A percentile compares a stretch with the other conserved stretches of the same genome.
Evolutionary conservation across 192 early-diverging fungal genomes (phyloP).

Genomic region (Pilobolus umbonatus): DNA sequence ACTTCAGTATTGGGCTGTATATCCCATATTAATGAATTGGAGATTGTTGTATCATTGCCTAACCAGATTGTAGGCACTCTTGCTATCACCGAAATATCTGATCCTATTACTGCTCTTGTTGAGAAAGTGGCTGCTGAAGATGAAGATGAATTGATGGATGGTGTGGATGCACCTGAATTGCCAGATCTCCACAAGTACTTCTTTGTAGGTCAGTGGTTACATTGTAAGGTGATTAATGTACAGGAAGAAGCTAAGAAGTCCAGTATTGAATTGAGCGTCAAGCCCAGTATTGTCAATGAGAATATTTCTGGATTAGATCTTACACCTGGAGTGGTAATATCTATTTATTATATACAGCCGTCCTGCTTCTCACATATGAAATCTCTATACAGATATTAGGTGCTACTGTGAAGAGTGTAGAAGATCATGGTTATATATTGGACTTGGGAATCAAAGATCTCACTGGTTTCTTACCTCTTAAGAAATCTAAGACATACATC

Average conservation of each 20-base stretch:
- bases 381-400: constrained; percentile 45
- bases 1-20: constrained; percentile 75
- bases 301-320: constrained; percentile 62
- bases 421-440: constrained; percentile 92
- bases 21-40: constrained; percentile 74
- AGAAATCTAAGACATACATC: constrained; percentile 59
- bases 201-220: constrained; percentile 80
- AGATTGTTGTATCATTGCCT: constrained; percentile 77
- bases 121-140: constrained; percentile 61
- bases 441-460: constrained; percentile 64
- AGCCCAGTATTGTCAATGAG: constrained; percentile 74
- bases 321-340: constrained; percentile 60
- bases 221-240: constrained; percentile 55
- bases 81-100: constrained; percentile 84
- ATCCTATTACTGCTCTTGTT: constrained; percentile 61
- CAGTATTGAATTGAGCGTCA: constrained; percentile 70
- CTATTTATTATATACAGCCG: background rate
- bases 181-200: constrained; percentile 69
- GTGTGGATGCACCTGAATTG: constrained; percentile 36
- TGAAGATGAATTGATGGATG: constrained; percentile 44
- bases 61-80: constrained; percentile 79
- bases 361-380: background rate
- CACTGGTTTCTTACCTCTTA: constrained; percentile 70
- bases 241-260: constrained; percentile 37
- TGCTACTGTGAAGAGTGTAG: constrained; percentile 71